Base-by-base conservation (phyloP, 2,329 filamentous ascomycete species). In the Monosporascus sp. region DNA sequence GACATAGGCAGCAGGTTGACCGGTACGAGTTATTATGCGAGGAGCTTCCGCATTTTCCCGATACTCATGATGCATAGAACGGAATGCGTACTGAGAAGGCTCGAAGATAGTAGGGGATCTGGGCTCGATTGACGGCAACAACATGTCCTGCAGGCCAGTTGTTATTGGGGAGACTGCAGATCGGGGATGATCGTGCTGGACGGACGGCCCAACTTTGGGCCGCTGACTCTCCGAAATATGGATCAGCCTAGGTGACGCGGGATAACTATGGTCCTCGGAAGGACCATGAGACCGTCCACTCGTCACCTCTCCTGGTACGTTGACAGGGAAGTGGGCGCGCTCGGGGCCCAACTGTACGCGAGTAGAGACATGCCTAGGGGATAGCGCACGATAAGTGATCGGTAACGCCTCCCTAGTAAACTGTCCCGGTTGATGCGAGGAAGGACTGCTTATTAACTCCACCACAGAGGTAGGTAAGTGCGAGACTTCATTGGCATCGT, bases 91-190 rank as follows among this genome's bases (percentile, higher is more conserved):
- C 25, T 55, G 56, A 41, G 54, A 31, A 45, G 49, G 53, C 17
- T 47, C 55, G 9, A 51, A 38, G 25, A 50, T 50, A 42, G 53
- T 51, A 9, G 65, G 66, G 39, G 66, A 68, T 34, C 54, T 50
- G 50, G 66, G 64, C 52, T 69, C 66, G 58, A 69, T 63, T 37
- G 66, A 69, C 48, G 61, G 62, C 20, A 69, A 46, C 11, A 68
- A 39, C 61, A 67, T 61, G 56, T 69, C 66, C 52, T 68, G 62
- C 31, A 68, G 57, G 47, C 62, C 58, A 49, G 59, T 46, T 56
- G 62, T 63, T 51, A 63, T 56, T 39, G 63, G 62, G 31, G 62
- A 62, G 34, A 65, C 37, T 45, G 62, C 55, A 51, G 49, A 46
- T n/a, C 56, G 54, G 42, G 59, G 42, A 47, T 51, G 57, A 20